Percentiles rank a stretch among this genome's conserved stretches.
phyloP scores from a whole-genome alignment of 768 basidiomycete species.

The Amanita thiersii region DNA sequence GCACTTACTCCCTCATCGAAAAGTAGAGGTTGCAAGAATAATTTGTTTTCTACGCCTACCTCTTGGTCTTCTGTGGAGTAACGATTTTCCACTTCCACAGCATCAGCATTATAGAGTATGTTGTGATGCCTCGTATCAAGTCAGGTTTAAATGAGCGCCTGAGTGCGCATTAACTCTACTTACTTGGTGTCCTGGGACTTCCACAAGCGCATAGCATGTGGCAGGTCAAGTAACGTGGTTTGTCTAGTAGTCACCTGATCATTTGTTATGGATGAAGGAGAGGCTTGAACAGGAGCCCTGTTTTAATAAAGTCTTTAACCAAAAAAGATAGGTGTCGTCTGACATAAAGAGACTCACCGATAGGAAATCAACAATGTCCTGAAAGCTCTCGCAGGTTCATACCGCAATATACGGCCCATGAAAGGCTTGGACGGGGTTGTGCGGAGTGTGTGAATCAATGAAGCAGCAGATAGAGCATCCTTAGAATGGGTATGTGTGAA shows the following conservation, averaged over 20 bases:
- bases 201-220: slow-evolving; percentile 55
- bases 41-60: slow-evolving; percentile 16
- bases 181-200: slow-evolving; percentile 48
- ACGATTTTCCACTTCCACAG: slow-evolving; percentile 30
- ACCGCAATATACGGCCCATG: slow-evolving; percentile 66
- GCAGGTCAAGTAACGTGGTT: slow-evolving; percentile 37
- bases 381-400: slow-evolving; percentile 70
- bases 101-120: slow-evolving; percentile 50
- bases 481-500: slow-evolving; percentile 20
- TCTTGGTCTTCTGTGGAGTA: slow-evolving; percentile 12
- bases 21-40: slow-evolving; percentile 49
- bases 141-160: neutral
- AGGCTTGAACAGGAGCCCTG: slow-evolving; percentile 30
- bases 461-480: slow-evolving; percentile 50
- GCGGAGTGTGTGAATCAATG: slow-evolving; percentile 53
- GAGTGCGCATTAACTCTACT: slow-evolving; percentile 1
- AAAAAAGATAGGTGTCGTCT: neutral
- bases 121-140: slow-evolving; percentile 25
- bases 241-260: slow-evolving; percentile 12
- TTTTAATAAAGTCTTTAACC: neutral
- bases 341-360: slow-evolving; percentile 32
- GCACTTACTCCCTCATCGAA: slow-evolving; percentile 50
- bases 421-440: slow-evolving; percentile 51
- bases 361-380: slow-evolving; percentile 71
- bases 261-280: slow-evolving; percentile 16